phyloP scores from a whole-genome alignment of 139 green algal species.

The Prasinococcaceae sp. region DNA sequence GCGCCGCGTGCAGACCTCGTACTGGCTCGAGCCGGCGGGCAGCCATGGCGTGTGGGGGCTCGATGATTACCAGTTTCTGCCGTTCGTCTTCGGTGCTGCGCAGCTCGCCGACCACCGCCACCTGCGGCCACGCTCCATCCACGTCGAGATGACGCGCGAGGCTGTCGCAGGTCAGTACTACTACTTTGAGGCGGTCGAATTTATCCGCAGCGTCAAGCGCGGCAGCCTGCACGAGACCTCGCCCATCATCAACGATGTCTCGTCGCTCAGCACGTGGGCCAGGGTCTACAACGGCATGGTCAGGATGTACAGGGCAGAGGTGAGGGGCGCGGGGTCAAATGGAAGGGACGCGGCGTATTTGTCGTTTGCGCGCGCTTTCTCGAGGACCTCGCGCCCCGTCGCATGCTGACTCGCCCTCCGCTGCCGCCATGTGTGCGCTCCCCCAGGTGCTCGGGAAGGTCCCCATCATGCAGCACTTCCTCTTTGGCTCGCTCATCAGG shows the following conservation, averaged over 20 bases:
- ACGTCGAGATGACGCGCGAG: conserved; percentile 46
- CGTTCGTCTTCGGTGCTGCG: conserved; percentile 76
- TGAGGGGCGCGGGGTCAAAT: too few relatives aligned
- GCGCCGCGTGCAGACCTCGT: conserved; percentile 78
- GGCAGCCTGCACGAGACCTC: conserved; percentile 79
- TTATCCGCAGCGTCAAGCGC: conserved; percentile 68
- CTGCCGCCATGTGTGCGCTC: too few relatives aligned
- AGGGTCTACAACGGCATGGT: conserved; percentile 81
- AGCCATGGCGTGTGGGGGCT: conserved; percentile 93
- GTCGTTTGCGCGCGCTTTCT: too few relatives aligned
- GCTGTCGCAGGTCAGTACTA: conserved; percentile 58
- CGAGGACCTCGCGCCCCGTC: too few relatives aligned
- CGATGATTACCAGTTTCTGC: conserved; percentile 97
- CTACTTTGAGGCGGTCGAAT: conserved; percentile 51
- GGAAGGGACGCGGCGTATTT: too few relatives aligned
- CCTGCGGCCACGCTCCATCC: conserved; percentile 65
- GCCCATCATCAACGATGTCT: conserved; percentile 91
- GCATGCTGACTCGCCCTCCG: too few relatives aligned
- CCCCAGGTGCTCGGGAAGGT: conserved; percentile 89
- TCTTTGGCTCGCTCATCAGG: conserved; percentile 31
- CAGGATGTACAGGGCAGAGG: conserved; percentile 96
- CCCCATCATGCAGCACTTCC: conserved; percentile 97
- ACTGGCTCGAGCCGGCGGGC: conserved; percentile 91
- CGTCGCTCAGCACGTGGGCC: conserved; percentile 59
- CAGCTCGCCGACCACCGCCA: conserved; percentile 64